Base-by-base conservation (phyloP, 106 monocot genomes). In the Hemerocallis citrina region DNA sequence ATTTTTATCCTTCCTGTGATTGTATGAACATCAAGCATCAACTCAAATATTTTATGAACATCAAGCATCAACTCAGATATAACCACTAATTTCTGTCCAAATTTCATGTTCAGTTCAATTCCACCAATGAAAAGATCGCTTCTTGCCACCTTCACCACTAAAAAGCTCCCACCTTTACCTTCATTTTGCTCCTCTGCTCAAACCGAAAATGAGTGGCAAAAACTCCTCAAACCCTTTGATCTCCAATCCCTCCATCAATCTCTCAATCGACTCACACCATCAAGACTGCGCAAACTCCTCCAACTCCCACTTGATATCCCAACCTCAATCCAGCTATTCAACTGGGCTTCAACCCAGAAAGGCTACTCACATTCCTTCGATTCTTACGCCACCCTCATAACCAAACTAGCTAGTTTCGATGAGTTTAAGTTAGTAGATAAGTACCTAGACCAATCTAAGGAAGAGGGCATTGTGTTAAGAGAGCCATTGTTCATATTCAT, bases 221-320 rank as follows among this genome's bases (percentile, higher is more conserved):
- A 68, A 42, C 84, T 90, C 15, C 81, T 96, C 55, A 82, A 69
- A 32, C 95, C 90, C n/a, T 90, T 90, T 54, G 81, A 69, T 56
- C 81, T 96, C 44, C 64, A 73, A 23, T 72, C 79, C 35, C 95
- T 96, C 29, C 80, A 70, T 19, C 52, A 57, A 19, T 84, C 86
- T 15, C 75, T 90, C 63, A 65, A 71, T 44, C 40, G 32, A 12
- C 27, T 96, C 52, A 87, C 95, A 32, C 90, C 95, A 9, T 49
- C 38, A 19, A 71, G 90, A 15, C 76, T 90, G 7, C 69, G 75
- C 64, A 72, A 67, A 43, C 64, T 96, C 14, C 86, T 96, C 2
- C 65, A 81, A 19, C 90, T 91, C 14, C 84, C 95, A 34, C 76
- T 96, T 22, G 81, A 90, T 31, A 55, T 69, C 25, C 25, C 76